phyloP scores from a whole-genome alignment of 257 asterid genomes.

The Plantago ovata region DNA sequence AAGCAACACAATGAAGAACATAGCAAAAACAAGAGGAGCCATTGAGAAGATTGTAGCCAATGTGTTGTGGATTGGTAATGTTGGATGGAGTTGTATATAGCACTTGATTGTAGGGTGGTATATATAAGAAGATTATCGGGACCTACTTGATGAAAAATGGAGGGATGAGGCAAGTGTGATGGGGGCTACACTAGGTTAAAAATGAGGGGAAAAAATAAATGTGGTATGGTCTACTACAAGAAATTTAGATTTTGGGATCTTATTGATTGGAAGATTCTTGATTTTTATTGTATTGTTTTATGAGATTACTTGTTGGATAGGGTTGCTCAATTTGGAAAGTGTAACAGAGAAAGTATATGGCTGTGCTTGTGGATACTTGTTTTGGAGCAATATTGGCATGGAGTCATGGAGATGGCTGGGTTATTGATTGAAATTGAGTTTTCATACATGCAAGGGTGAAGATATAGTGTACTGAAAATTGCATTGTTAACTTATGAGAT shows the following conservation, averaged over 20 bases:
- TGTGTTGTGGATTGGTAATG: background rate
- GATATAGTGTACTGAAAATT: no score
- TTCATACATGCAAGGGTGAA: no score
- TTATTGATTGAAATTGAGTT: no score
- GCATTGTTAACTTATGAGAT: no score
- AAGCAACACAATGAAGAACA: conserved; percentile 25
- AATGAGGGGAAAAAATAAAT: conserved; percentile 1
- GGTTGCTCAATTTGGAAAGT: conserved; percentile 17
- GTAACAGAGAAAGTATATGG: no score
- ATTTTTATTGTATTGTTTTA: background rate
- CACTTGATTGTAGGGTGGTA: conserved; percentile 16
- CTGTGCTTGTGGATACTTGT: no score
- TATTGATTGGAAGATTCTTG: conserved; percentile 20
- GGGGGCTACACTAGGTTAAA: conserved; percentile 36
- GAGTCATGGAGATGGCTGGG: no score
- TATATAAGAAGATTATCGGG: conserved; percentile 47
- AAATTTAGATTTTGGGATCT: conserved; percentile 3
- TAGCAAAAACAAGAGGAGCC: conserved; percentile 35
- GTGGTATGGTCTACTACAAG: conserved; percentile 11
- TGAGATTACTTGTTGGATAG: conserved; percentile 25
- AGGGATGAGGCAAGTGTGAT: conserved; percentile 28
- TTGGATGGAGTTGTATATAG: conserved; percentile 1
- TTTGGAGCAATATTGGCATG: no score
- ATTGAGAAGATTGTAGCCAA: conserved; percentile 15
- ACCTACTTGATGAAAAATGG: conserved; percentile 27